Percentiles rank a stretch among this genome's conserved stretches.
Evolutionary conservation across 805 yeast species (phyloP).

Genomic region (Myxozyma kluyveri): DNA sequence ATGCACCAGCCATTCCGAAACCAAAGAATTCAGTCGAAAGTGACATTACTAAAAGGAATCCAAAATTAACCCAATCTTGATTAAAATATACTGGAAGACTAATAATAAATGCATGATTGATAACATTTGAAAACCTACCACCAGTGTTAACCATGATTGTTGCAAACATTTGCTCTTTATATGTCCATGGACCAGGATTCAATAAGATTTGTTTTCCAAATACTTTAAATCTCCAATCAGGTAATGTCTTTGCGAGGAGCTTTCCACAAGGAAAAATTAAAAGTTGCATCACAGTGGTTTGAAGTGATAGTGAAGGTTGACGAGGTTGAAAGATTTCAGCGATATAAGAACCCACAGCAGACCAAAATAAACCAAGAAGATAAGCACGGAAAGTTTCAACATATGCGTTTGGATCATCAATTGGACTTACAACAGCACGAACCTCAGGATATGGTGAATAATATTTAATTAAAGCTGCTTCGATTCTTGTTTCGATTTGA

Average conservation of each 20-base stretch:
- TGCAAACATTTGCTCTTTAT: conserved; percentile 64
- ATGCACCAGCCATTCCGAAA: conserved; percentile 63
- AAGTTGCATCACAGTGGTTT: conserved; percentile 55
- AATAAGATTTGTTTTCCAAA: conserved; percentile 52
- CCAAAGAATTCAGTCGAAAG: conserved; percentile 56
- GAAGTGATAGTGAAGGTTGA: conserved; percentile 51
- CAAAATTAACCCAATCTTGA: conserved; percentile 11
- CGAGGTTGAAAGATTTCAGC: conserved; percentile 58
- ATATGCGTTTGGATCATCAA: conserved; percentile 47
- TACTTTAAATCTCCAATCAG: conserved; percentile 51
- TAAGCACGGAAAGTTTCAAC: conserved; percentile 55
- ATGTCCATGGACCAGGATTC: conserved; percentile 68
- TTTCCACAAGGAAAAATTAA: conserved; percentile 62
- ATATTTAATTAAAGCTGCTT: conserved; percentile 18
- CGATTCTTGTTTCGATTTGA: conserved; percentile 10
- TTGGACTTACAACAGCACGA: conserved; percentile 33
- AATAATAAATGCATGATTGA: conserved; percentile 45
- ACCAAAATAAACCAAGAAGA: conserved; percentile 51
- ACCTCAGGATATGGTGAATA: conserved; percentile 49
- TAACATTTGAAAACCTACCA: conserved; percentile 38
- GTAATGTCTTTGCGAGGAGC: conserved; percentile 46
- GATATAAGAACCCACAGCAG: conserved; percentile 54
- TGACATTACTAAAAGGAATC: conserved; percentile 16
- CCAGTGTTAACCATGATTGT: conserved; percentile 41
- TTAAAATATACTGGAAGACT: conserved; percentile 9